Percentiles rank a stretch among this genome's conserved stretches.
phyloP scores from a whole-genome alignment of 805 yeast species.

The Zygoascus flipseniorum region DNA sequence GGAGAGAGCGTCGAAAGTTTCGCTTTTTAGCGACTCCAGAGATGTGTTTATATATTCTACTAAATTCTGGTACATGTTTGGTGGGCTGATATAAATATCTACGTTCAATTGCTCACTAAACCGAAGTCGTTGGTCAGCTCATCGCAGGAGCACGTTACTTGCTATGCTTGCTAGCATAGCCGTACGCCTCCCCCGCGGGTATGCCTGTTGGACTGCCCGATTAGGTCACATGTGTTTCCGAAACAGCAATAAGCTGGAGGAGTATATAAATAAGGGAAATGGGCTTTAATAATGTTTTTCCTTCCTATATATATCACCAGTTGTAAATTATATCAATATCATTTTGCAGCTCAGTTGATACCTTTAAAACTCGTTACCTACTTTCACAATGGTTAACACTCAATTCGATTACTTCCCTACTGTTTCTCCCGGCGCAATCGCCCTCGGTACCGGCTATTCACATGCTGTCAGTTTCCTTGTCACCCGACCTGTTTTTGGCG shows the following conservation, averaged over 20 bases:
- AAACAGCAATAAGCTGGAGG: neutral
- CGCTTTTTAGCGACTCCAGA: neutral
- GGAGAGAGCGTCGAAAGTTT: neutral
- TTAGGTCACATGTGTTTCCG: neutral
- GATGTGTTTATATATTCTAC: neutral
- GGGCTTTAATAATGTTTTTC: neutral
- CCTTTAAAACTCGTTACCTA: neutral
- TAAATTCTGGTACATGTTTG: neutral
- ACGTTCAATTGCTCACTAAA: too few relatives aligned
- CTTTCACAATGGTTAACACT: conserved; percentile 6
- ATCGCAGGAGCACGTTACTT: neutral
- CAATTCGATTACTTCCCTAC: conserved; percentile 7
- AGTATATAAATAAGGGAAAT: neutral
- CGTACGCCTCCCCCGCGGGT: neutral
- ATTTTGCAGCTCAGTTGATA: too few relatives aligned
- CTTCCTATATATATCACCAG: neutral
- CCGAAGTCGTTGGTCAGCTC: neutral
- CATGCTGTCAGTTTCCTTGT: conserved; percentile 29
- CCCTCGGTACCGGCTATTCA: conserved; percentile 33
- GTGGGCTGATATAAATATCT: too few relatives aligned
- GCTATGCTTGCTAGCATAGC: neutral
- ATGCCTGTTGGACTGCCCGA: neutral
- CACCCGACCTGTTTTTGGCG: conserved; percentile 32
- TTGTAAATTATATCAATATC: neutral
- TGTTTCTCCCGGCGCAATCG: conserved; percentile 24